Evolutionary conservation across 1,139 yeast genomes (phyloP).

Genomic region (Pneumocystis canis): DNA sequence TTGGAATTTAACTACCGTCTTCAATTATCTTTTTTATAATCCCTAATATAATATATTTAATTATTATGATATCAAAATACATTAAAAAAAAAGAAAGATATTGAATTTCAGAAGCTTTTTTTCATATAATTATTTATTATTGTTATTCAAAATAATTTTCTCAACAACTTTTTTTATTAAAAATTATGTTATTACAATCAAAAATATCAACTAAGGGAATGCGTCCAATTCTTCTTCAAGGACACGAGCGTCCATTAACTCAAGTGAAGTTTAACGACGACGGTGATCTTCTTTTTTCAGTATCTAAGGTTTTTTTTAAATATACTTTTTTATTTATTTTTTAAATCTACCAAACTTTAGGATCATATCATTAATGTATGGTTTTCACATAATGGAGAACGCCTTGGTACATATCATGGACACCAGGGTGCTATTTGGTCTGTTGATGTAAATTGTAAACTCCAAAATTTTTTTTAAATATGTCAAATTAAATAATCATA

Average conservation of each 20-base stretch:
- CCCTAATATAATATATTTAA: background rate
- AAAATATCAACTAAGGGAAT: background rate
- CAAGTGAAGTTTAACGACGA: slow-evolving; percentile 34
- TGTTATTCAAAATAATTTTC: background rate
- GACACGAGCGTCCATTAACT: slow-evolving; percentile 21
- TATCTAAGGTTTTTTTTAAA: slow-evolving; percentile 66
- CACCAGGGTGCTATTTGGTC: slow-evolving; percentile 95
- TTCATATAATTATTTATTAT: background rate
- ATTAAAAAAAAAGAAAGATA: background rate
- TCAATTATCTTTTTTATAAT: background rate
- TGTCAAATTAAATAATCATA: background rate
- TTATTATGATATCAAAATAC: background rate
- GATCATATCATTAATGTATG: slow-evolving; percentile 48
- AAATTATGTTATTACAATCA: background rate
- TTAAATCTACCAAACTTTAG: background rate
- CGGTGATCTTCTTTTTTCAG: slow-evolving; percentile 86
- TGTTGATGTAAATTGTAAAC: slow-evolving; percentile 55
- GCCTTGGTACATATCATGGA: slow-evolving; percentile 81
- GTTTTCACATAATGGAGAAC: slow-evolving; percentile 92
- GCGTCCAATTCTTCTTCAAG: slow-evolving; percentile 15
- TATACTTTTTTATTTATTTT: slow-evolving; percentile 21
- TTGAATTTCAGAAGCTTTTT: background rate
- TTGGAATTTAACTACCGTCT: too few relatives aligned
- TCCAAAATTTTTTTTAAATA: background rate
- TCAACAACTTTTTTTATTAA: background rate